Base-by-base conservation (phyloP, 148 eudicot genomes). In the Rhododendron ferrugineum region DNA sequence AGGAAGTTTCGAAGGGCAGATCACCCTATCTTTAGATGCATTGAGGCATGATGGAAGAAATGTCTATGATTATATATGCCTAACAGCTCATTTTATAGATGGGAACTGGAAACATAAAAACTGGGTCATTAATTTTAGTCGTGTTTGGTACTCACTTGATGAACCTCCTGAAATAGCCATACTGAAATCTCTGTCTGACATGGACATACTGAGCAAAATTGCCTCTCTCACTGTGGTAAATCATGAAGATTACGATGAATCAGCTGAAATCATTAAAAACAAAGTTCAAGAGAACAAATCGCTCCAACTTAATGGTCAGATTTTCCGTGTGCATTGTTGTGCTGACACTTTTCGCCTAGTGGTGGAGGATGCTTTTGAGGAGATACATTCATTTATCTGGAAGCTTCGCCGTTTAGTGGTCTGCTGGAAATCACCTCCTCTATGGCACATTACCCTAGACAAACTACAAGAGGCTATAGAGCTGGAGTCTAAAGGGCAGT, bases 291-390 rank as follows among this genome's bases (percentile, higher is more conserved):
- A 75, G 47, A 75, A 75, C 5, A 20, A 37, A 75, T 36, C 46
- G 3, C 49, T 36, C 47, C 49, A 37, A 75, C 79, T 75, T 37
- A 36, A 36, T 16, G n/a, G 78, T 36, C 46, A 74, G 46, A 74
- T 74, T 36, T 74, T 74, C 44, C 4, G n/a, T 74, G 78, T 34
- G 44, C 46, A 36, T 74, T 74, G 46, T 74, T 74, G 46, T 74
- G 42, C 78, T 5, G 42, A 74, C 78, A 74, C 78, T 34, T 74
- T 74, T 34, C 23, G n/a, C 11, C 46, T 34, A 74, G 36, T 74
- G 78, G 78, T 74, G 78, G 46, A 74, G 78, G 46, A 74, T 74
- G 78, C 78, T 32, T 74, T 74, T 36, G 44, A 74, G 44, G 26
- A 74, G 44, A 74, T 74, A 14, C 23, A 74, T 15, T 74, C n/a